A percentile compares a stretch with the other conserved stretches of the same genome.
Conservation (phyloP, 1,139 yeast genomes). For the Hyphopichia burtonii region DNA sequence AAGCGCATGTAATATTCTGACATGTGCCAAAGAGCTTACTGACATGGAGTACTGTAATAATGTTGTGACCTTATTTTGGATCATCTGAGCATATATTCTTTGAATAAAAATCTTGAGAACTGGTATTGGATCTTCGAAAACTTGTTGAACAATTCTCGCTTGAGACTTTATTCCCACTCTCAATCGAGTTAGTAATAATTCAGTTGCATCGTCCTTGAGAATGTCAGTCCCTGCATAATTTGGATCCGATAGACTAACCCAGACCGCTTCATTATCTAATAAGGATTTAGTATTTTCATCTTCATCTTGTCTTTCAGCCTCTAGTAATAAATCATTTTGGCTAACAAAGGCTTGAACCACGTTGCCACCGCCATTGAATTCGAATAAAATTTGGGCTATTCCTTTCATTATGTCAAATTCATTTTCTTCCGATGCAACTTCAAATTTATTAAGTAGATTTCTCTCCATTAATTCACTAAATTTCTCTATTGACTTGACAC, state of each 20-base stretch:
- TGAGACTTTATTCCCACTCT: constrained; percentile 59
- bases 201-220: constrained; percentile 34
- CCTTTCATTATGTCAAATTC: constrained; percentile 70
- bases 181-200: constrained; percentile 32
- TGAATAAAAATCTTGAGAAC: constrained; percentile 73
- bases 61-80: constrained; percentile 66
- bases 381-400: constrained; percentile 73
- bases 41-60: constrained; percentile 65
- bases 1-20: constrained; percentile 69
- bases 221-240: constrained; percentile 22
- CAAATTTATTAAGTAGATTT: constrained; percentile 57
- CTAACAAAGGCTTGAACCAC: constrained; percentile 82
- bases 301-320: constrained; percentile 31
- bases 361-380: constrained; percentile 81
- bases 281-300: constrained; percentile 38
- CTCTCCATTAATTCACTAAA: constrained; percentile 79
- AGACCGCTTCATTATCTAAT: constrained; percentile 37
- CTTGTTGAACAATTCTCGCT: constrained; percentile 69
- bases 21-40: constrained; percentile 69
- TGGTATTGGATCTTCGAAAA: constrained; percentile 64
- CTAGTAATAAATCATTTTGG: constrained; percentile 71
- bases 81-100: constrained; percentile 73
- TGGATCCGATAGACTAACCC: constrained; percentile 40
- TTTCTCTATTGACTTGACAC: constrained; percentile 59
- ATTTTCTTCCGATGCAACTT: constrained; percentile 57